phyloP scores from a whole-genome alignment of 2,329 filamentous ascomycete genomes.

The Venturia aucupariae region DNA sequence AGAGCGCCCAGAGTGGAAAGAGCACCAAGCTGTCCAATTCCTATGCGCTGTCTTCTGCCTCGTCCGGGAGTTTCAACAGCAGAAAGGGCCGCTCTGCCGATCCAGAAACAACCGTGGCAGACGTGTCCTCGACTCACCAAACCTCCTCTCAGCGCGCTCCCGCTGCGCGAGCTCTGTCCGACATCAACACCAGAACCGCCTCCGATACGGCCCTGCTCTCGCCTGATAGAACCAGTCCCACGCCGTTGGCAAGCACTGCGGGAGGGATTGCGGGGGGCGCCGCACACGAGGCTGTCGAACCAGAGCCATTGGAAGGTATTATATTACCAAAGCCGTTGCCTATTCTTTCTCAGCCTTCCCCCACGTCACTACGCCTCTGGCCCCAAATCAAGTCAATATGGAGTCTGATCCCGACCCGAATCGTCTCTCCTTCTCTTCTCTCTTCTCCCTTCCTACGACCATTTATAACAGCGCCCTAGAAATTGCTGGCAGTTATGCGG shows the following conservation, averaged over 20 bases:
- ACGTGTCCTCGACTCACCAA: background rate
- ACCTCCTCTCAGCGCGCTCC: background rate
- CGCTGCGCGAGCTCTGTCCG: conserved; percentile 1
- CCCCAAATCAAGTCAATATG: conserved; percentile 29
- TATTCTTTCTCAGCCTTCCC: conserved; percentile 16
- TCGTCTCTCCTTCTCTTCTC: conserved; percentile 62
- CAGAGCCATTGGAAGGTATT: conserved; percentile 35
- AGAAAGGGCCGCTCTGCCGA: conserved; percentile 53
- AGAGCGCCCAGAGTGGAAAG: conserved; percentile 28
- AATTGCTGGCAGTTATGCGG: conserved; percentile 33
- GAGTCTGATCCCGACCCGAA: conserved; percentile 39
- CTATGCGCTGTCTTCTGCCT: conserved; percentile 40
- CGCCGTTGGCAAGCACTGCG: background rate
- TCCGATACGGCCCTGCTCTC: background rate
- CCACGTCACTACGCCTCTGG: conserved; percentile 25
- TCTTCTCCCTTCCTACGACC: conserved; percentile 59
- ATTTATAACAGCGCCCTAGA: conserved; percentile 43
- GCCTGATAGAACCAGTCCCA: conserved; percentile 3
- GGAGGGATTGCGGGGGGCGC: background rate
- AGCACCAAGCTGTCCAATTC: conserved; percentile 19
- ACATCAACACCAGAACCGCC: background rate
- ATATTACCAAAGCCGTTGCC: conserved; percentile 15
- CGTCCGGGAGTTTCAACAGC: conserved; percentile 27
- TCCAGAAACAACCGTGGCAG: conserved; percentile 42
- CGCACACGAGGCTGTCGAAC: conserved; percentile 54